Evolutionary conservation across 306 rosid species (phyloP), one percentile per base, ranked within the genome.

Genomic region (Cyclanthera cordifolia): DNA sequence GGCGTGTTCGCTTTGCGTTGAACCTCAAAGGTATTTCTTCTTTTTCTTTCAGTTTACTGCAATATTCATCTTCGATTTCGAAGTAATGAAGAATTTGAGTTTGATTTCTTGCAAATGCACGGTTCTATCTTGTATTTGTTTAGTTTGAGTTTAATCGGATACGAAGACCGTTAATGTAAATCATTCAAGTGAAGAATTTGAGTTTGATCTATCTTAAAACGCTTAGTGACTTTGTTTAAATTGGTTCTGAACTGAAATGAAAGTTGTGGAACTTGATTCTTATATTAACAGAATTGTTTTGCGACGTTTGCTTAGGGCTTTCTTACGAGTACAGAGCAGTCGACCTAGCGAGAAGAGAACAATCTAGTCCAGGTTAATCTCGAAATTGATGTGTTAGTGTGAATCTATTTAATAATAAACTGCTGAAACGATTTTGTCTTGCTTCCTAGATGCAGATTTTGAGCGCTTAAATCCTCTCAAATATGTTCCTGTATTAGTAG

Each of bases 1-100:
- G 85, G 85, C 85, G 85, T 47, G 79, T 78, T 37, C 83, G 81
- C 49, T 84, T 84, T 72, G 83, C 88, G 75, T 64, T 81, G 50
- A 63, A 50, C 58, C 85, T 78, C 51, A 84, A 81, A 76, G 88
- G 86, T 79, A 0, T 15, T 64, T 34, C 41, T 37, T 37, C 43
- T 37, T 37, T 7, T 72, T 45, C 28, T 25, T 21, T 14, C n/a
- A 48, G 1, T 25, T 52, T 39, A 3, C 63, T 30, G 53, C 37
- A 12, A 23, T 24, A 8, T 46, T 65, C 37, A 46, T 66, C 43
- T 66, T 15, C 20, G 23, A 47, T 46, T 66, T 46, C 16, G 7
- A 28, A 23, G 34, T 20, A 11, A 23, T 1, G 60, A 52, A 52
- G 28, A 52, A 9, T 9, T 19, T 28, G 28, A 23, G 34, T 54